phyloP scores from a whole-genome alignment of 805 yeast genomes.

The Cyberlindnera bimundalis region DNA sequence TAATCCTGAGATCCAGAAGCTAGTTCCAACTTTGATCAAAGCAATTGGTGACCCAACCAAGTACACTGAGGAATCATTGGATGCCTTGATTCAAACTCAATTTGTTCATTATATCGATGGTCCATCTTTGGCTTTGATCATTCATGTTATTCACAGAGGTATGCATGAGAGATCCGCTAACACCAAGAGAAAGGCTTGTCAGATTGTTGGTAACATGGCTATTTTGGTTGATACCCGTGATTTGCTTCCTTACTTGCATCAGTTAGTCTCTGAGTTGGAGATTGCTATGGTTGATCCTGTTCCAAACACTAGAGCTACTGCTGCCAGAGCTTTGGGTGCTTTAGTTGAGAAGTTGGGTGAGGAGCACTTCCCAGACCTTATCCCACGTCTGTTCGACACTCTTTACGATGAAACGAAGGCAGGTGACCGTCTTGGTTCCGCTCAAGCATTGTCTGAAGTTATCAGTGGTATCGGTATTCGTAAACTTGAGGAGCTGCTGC shows the following conservation, averaged over 20 bases:
- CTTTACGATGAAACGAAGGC: slow-evolving; percentile 72
- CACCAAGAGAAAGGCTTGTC: slow-evolving; percentile 91
- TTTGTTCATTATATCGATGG: slow-evolving; percentile 98
- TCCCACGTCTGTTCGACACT: slow-evolving; percentile 73
- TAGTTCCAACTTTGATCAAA: slow-evolving; percentile 80
- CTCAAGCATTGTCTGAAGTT: slow-evolving; percentile 94
- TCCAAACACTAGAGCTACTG: slow-evolving; percentile 94
- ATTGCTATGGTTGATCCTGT: slow-evolving; percentile 98
- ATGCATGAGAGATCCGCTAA: slow-evolving; percentile 92
- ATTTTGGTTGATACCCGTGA: slow-evolving; percentile 88
- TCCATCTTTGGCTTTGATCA: slow-evolving; percentile 91
- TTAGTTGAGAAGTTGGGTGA: slow-evolving; percentile 96
- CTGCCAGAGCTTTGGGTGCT: slow-evolving; percentile 95
- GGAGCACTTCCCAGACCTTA: slow-evolving; percentile 87
- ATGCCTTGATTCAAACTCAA: slow-evolving; percentile 81
- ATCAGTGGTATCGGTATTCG: slow-evolving; percentile 85
- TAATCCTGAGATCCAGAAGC: slow-evolving; percentile 92
- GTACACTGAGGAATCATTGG: slow-evolving; percentile 83
- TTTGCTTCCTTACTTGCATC: slow-evolving; percentile 75
- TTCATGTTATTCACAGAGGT: slow-evolving; percentile 94
- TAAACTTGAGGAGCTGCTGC: slow-evolving; percentile 86
- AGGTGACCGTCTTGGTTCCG: slow-evolving; percentile 95
- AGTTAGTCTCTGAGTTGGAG: slow-evolving; percentile 78
- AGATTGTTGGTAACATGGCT: slow-evolving; percentile 98
- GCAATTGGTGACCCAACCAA: slow-evolving; percentile 97